These are phyloP conservation scores for Candida golubevii DNA, from an alignment of 805 yeast genomes.

Conservation along the genomic window DNA sequence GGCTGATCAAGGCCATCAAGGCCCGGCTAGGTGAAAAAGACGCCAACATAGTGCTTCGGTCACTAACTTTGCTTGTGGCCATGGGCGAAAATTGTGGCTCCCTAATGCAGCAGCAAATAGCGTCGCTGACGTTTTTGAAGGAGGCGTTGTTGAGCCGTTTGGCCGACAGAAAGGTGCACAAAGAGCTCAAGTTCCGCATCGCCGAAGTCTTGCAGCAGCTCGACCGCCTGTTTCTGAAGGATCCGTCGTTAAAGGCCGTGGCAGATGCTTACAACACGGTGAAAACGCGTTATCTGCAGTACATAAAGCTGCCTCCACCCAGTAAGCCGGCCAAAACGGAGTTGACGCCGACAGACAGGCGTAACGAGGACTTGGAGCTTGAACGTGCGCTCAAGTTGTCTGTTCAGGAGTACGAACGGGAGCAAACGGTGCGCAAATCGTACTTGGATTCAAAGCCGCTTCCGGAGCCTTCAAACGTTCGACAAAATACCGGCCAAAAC, in stretches of 20 bases:
- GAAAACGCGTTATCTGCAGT: conserved; percentile 33
- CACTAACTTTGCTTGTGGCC: conserved; percentile 34
- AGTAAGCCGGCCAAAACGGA: conserved; percentile 55
- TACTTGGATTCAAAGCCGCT: conserved; percentile 31
- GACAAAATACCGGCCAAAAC: neutral
- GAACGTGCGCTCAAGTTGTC: conserved; percentile 74
- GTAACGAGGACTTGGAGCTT: conserved; percentile 74
- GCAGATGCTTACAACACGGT: conserved; percentile 54
- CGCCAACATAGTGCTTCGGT: conserved; percentile 38
- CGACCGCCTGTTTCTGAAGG: conserved; percentile 57
- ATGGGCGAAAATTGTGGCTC: conserved; percentile 45
- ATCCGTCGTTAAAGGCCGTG: conserved; percentile 74
- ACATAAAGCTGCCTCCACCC: conserved; percentile 33
- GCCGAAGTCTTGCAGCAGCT: conserved; percentile 68
- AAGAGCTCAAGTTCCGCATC: conserved; percentile 59
- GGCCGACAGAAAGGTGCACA: conserved; percentile 56
- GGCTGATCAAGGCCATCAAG: conserved; percentile 26
- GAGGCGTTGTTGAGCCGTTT: conserved; percentile 39
- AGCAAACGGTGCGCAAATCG: conserved; percentile 27
- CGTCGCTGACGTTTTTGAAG: conserved; percentile 32
- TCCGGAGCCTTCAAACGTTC: conserved; percentile 22
- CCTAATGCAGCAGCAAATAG: conserved; percentile 41
- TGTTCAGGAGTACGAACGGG: conserved; percentile 53
- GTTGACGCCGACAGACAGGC: conserved; percentile 41
- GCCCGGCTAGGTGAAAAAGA: conserved; percentile 28